Evolutionary conservation across 257 asterid species (phyloP), one percentile per base, ranked within the genome.

Genomic region (Haberlea rhodopensis): DNA sequence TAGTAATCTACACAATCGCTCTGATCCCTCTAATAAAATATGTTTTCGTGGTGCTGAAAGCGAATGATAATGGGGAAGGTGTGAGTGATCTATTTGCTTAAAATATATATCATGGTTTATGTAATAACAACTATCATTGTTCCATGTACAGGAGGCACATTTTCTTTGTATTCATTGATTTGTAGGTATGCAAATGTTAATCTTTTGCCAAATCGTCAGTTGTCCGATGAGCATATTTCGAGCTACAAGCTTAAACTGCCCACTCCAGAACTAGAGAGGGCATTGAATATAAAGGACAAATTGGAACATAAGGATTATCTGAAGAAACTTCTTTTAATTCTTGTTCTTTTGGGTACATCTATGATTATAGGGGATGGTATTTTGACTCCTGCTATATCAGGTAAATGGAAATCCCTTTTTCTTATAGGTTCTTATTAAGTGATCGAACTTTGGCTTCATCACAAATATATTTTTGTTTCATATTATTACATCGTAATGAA

Each of bases 41-140:
- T 46, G 98, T 92, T 9, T 89, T 92, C 52, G 87, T 92, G 26
- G 98, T 92, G 73, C 85, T 92, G 54, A 87, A 82, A 72, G 98
- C 97, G 37, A 92, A 92, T 29, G 98, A 92, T 68, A 89, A 80
- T 67, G 97, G 96, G 19, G 98, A 89, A 92, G 98, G 99, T 92
- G 77, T 53, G 21, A 23, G 77, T 53, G 21, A 23, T 5, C 29
- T 71, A 62, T 75, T 13, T 25, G 45, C 23, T 51, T 28, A 23
- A 21, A 68, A 56, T n/a, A 59, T 53, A 22, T 32, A 34, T 53
- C 60, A 5, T 57, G 59, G n/a, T 53, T 40, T 31, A 10, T 37
- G 58, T 40, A 67, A 54, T 73, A 68, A 78, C 73, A 19, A 46
- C n/a, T 76, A 48, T 24, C 5, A 11, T 75, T 62, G 65, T 71